Percentiles rank a stretch among this genome's conserved stretches.
These are phyloP conservation scores for Westerdykella sp. DNA, from an alignment of 2,329 filamentous ascomycete genomes.

Conservation along the genomic window DNA sequence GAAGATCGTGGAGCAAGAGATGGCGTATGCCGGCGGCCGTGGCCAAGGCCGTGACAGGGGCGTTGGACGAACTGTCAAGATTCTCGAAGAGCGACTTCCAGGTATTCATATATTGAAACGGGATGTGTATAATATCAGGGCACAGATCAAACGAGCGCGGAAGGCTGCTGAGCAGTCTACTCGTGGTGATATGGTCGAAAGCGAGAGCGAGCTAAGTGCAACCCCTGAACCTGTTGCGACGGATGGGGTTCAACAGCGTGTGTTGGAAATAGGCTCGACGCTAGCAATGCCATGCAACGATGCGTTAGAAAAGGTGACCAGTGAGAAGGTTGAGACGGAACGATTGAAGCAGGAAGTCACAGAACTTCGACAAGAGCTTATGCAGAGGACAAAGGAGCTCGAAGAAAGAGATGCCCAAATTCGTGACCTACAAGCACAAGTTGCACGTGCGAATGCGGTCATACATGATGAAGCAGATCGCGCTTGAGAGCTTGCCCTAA, in stretches of 20 bases:
- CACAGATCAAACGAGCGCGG: conserved; percentile 27
- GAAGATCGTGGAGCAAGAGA: conserved; percentile 33
- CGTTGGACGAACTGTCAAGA: conserved; percentile 26
- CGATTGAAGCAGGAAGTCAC: conserved; percentile 18
- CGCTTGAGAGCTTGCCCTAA: too few relatives aligned
- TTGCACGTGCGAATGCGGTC: conserved; percentile 4
- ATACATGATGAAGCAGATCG: too few relatives aligned
- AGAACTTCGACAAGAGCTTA: conserved; percentile 15
- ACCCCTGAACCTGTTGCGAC: not conserved
- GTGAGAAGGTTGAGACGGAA: conserved; percentile 16
- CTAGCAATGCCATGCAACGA: conserved; percentile 15
- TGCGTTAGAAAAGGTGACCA: conserved; percentile 11
- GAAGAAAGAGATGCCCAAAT: conserved; percentile 22
- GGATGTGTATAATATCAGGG: conserved; percentile 33
- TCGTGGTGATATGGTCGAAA: conserved; percentile 17
- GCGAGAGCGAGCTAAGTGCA: conserved; percentile 8
- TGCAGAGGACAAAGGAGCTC: conserved; percentile 19
- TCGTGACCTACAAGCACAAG: conserved; percentile 19
- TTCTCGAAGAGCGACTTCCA: conserved; percentile 23
- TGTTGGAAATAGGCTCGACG: conserved; percentile 17
- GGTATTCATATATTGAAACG: conserved; percentile 34
- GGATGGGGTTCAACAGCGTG: not conserved
- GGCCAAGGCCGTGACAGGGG: conserved; percentile 27
- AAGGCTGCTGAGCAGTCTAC: conserved; percentile 25
- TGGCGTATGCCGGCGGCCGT: conserved; percentile 22